These are phyloP conservation scores for Penicillium psychrosexuale DNA, from an alignment of 2,329 filamentous ascomycete species.

Conservation along the genomic window DNA sequence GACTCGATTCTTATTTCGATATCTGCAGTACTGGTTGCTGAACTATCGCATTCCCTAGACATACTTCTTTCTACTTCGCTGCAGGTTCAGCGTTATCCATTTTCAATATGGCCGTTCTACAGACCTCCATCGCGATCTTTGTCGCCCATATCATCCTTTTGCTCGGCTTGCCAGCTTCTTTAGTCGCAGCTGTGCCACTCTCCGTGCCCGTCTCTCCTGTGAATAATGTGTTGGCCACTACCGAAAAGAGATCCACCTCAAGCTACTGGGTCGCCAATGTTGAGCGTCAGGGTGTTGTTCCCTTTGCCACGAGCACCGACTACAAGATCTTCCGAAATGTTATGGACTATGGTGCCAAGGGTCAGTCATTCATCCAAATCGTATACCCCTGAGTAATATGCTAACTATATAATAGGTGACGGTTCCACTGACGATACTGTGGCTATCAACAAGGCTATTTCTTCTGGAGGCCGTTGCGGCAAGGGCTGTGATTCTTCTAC, in stretches of 20 bases:
- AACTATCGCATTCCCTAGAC: constrained; percentile 18
- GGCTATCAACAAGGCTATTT: constrained; percentile 82
- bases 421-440: constrained; percentile 76
- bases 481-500: constrained; percentile 79
- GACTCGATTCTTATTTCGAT: background rate
- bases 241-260: constrained; percentile 29
- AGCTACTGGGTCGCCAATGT: constrained; percentile 72
- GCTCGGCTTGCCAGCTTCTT: constrained; percentile 26
- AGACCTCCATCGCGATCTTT: constrained; percentile 26
- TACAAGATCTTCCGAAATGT: constrained; percentile 78
- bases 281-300: constrained; percentile 64
- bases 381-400: background rate
- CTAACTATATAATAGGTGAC: constrained; percentile 49
- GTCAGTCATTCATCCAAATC: constrained; percentile 47
- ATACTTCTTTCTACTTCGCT: constrained; percentile 19
- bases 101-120: constrained; percentile 26
- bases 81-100: constrained; percentile 30
- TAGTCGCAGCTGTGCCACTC: constrained; percentile 34
- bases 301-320: constrained; percentile 55
- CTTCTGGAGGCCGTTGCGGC: constrained; percentile 75
- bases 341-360: constrained; percentile 69
- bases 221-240: constrained; percentile 8
- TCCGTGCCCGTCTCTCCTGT: constrained; percentile 16
- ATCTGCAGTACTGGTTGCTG: constrained; percentile 30
- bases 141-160: constrained; percentile 34